Base-by-base conservation (phyloP, 169 alveolate genomes). In the Plasmodium reichenowi region DNA sequence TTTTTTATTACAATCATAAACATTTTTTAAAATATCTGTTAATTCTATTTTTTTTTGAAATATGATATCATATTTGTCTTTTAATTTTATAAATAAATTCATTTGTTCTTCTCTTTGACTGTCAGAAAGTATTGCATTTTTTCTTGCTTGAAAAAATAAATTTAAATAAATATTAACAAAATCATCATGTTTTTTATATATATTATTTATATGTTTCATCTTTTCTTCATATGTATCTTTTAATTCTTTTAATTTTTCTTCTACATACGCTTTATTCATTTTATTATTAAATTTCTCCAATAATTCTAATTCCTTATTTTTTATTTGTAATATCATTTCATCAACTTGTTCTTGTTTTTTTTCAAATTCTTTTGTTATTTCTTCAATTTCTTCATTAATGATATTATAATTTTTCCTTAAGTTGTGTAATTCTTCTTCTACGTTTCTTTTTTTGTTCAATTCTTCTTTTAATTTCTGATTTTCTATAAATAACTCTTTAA, bases 291-390 rank as follows among this genome's bases (percentile, higher is more conserved):
- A 67, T 48, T 80, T 80, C 22, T 80, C 80, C 9, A 80, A 47
- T 1, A 58, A 66, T 43, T 80, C 90, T n/a, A 66, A 38, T 20
- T 80, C 90, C 26, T 80, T 80, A 26, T 80, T 66, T 62, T 80
- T 80, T 80, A 80, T 67, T 67, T 80, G 90, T 6, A 67, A 20
- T 29, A 80, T 80, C 90, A 80, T 80, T 80, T 80, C 90, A 56
- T 80, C 90, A 20, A 80, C 73, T 80, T 80, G 90, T 56, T 80
- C 90, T 15, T 80, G 90, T 13, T 80, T 80, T 6, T 80, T 80
- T 38, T 80, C 90, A 80, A 66, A 80, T 24, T 80, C 90, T 26
- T 80, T 80, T 29, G 90, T 80, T 26, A 80, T 80, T 38, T 80
- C 90, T 80, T 80, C 90, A 0, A 80, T 80, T 32, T 80, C 90